Evolutionary conservation across 768 basidiomycete genomes (phyloP).

Genomic region (Tylopilus rubrobrunneus): DNA sequence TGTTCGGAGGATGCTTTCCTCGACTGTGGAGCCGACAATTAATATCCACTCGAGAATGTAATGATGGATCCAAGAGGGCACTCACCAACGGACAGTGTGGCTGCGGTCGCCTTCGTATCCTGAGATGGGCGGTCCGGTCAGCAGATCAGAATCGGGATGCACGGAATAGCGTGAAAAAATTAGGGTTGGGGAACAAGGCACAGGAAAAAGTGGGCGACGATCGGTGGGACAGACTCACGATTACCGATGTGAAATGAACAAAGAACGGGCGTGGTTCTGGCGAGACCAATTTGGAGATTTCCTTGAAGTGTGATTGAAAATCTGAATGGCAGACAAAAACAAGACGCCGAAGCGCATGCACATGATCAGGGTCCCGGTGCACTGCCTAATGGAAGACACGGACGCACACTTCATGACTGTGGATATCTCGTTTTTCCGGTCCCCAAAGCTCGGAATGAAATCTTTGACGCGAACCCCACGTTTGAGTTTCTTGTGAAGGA

Average conservation of each 20-base stretch:
- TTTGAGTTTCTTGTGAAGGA: slow-evolving; percentile 68
- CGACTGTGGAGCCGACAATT: slow-evolving; percentile 39
- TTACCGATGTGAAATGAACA: slow-evolving; percentile 71
- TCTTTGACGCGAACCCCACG: slow-evolving; percentile 64
- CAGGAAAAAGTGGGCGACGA: background rate
- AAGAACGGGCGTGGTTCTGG: slow-evolving; percentile 65
- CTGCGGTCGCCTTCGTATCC: slow-evolving; percentile 74
- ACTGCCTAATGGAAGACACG: background rate
- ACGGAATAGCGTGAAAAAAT: background rate
- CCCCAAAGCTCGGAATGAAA: slow-evolving; percentile 69
- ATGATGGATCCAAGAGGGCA: slow-evolving; percentile 1
- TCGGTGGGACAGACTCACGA: slow-evolving; percentile 45
- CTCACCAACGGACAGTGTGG: slow-evolving; percentile 65
- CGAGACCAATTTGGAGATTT: slow-evolving; percentile 60
- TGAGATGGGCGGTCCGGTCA: slow-evolving; percentile 30
- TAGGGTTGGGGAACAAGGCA: slow-evolving; percentile 6
- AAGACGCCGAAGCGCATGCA: background rate
- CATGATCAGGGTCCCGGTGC: slow-evolving; percentile 8
- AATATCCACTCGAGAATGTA: background rate
- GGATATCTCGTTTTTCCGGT: slow-evolving; percentile 63
- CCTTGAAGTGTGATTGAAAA: slow-evolving; percentile 78
- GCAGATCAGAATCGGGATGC: background rate
- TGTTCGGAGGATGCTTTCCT: slow-evolving; percentile 68
- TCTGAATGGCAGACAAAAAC: slow-evolving; percentile 38
- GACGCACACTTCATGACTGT: slow-evolving; percentile 69